phyloP scores from a whole-genome alignment of 2,329 filamentous ascomycete genomes.

The Elsinoe batatas region DNA sequence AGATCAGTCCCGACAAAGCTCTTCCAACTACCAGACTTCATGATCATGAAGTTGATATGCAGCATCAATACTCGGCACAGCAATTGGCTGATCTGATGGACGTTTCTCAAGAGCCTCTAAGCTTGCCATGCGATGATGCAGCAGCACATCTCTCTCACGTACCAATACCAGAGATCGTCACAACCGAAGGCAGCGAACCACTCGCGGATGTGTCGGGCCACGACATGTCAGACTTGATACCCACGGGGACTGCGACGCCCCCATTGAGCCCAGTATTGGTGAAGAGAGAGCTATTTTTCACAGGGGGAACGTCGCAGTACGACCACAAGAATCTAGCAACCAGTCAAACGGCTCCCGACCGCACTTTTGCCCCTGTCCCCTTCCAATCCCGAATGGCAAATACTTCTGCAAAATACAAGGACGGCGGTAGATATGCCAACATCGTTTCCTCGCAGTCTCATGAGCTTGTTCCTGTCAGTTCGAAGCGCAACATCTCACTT shows the following conservation, averaged over 20 bases:
- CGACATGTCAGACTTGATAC: neutral
- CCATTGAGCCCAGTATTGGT: slow-evolving; percentile 34
- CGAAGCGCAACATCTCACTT: slow-evolving; percentile 11
- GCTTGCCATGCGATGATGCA: too few species aligned
- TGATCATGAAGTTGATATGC: neutral
- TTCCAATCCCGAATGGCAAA: slow-evolving; percentile 40
- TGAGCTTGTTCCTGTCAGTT: neutral
- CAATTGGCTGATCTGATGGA: neutral
- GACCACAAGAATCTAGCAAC: neutral
- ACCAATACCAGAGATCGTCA: neutral
- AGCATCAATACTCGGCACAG: neutral
- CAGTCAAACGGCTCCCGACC: slow-evolving; percentile 24
- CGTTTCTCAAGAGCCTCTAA: slow-evolving; percentile 15
- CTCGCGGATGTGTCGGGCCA: neutral
- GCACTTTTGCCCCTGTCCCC: slow-evolving; percentile 42
- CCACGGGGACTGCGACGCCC: slow-evolving; percentile 21
- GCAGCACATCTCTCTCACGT: neutral
- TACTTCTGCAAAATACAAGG: slow-evolving; percentile 43
- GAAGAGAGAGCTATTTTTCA: slow-evolving; percentile 36
- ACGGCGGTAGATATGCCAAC: slow-evolving; percentile 35
- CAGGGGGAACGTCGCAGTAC: neutral
- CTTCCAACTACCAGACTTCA: slow-evolving; percentile 10
- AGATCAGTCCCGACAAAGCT: slow-evolving; percentile 19
- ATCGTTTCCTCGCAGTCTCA: neutral
- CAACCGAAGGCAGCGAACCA: neutral